Evolutionary conservation across 2,329 filamentous ascomycete genomes (phyloP).

Genomic region (Furcasterigmium sp.): DNA sequence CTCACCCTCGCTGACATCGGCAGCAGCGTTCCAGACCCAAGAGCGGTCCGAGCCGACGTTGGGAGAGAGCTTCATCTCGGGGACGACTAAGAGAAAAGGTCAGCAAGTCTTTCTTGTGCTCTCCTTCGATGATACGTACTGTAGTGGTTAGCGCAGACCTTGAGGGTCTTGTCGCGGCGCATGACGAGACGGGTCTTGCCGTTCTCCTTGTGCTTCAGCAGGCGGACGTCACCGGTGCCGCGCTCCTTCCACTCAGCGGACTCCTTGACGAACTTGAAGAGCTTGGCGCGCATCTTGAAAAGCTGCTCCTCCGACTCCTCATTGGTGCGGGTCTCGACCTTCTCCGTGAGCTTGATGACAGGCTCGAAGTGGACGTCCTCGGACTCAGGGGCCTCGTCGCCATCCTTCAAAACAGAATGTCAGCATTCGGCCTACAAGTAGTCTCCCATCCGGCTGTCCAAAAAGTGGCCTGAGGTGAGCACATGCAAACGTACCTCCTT

Average conservation of each 20-base stretch:
- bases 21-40: constrained; percentile 98
- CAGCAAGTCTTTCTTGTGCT: no score
- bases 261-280: constrained; percentile 96
- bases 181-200: constrained; percentile 96
- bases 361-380: constrained; percentile 97
- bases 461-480: no score
- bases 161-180: constrained; percentile 98
- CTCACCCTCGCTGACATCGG: constrained; percentile 97
- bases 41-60: constrained; percentile 97
- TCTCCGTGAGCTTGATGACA: constrained; percentile 91
- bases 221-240: constrained; percentile 89
- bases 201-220: constrained; percentile 99
- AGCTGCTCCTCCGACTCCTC: constrained; percentile 95
- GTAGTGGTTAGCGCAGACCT: constrained; percentile 99
- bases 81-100: constrained; percentile 62
- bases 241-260: constrained; percentile 98
- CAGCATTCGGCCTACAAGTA: no score
- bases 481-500: constrained; percentile 41
- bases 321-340: constrained; percentile 95
- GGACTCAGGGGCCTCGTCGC: constrained; percentile 79
- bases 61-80: constrained; percentile 97
- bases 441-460: no score
- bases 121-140: constrained; percentile 70
- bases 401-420: no score
- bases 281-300: constrained; percentile 99